These are phyloP conservation scores for Neurospora sublineolata DNA, from an alignment of 495 filamentous ascomycete genomes.

Conservation along the genomic window DNA sequence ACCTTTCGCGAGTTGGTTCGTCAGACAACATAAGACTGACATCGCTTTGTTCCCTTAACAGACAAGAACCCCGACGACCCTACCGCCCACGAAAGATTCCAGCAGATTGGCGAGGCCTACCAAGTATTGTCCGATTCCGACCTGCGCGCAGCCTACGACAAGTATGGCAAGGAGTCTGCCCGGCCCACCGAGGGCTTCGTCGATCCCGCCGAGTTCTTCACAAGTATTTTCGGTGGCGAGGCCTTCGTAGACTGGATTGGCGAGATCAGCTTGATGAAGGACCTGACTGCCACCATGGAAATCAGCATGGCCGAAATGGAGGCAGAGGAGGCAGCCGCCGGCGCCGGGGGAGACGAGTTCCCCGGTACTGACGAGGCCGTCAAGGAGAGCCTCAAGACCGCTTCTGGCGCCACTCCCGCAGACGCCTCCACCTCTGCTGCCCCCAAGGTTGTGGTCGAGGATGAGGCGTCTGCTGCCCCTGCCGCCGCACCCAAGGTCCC, in stretches of 20 bases:
- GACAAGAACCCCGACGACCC: conserved; percentile 98
- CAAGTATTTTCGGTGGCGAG: conserved; percentile 95
- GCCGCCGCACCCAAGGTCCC: conserved; percentile 11
- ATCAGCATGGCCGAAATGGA: conserved; percentile 68
- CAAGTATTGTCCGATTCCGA: conserved; percentile 86
- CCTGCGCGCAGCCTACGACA: conserved; percentile 84
- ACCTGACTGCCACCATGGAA: conserved; percentile 80
- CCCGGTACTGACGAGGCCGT: conserved; percentile 37
- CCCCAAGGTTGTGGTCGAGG: conserved; percentile 33
- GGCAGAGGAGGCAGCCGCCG: conserved; percentile 42
- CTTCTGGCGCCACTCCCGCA: conserved; percentile 12
- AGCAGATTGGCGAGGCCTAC: conserved; percentile 93
- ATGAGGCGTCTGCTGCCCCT: conserved; percentile 20
- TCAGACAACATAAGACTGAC: conserved; percentile 2
- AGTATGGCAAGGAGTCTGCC: conserved; percentile 87
- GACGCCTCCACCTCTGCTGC: conserved; percentile 18
- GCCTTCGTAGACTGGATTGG: conserved; percentile 88
- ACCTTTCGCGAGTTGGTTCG: background rate
- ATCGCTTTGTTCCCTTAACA: conserved; percentile 17
- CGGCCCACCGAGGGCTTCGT: conserved; percentile 83
- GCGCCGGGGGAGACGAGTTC: conserved; percentile 30
- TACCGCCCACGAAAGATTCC: conserved; percentile 85
- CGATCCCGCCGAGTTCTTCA: conserved; percentile 96
- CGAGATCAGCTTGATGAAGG: conserved; percentile 87
- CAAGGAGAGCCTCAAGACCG: conserved; percentile 35